Percentiles rank a stretch among this genome's conserved stretches.
Conservation (phyloP, 2,329 filamentous ascomycete species). For the Fusarium tanahbumbuense region DNA sequence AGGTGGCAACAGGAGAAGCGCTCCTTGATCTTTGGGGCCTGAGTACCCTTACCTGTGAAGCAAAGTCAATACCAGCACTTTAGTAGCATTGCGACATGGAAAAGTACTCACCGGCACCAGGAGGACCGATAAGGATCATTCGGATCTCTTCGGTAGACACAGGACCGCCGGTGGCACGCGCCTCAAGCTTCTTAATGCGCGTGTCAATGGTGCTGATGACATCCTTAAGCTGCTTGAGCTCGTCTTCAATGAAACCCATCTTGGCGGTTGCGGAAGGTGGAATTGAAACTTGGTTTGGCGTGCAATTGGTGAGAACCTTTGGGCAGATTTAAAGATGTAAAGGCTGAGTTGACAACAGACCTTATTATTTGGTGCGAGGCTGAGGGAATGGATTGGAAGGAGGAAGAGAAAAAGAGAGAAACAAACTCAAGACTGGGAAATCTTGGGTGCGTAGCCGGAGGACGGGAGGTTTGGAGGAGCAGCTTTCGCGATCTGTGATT, state of each 20-base stretch:
- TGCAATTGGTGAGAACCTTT: slow-evolving; percentile 32
- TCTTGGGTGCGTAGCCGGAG: slow-evolving; percentile 49
- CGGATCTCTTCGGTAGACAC: slow-evolving; percentile 75
- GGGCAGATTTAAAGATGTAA: slow-evolving; percentile 24
- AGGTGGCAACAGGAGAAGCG: slow-evolving; percentile 97
- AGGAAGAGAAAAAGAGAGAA: slow-evolving; percentile 36
- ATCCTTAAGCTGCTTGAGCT: slow-evolving; percentile 86
- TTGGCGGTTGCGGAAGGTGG: slow-evolving; percentile 52
- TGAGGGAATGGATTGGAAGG: slow-evolving; percentile 19
- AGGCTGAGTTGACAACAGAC: slow-evolving; percentile 17
- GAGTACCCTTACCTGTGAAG: slow-evolving; percentile 90
- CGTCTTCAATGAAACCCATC: slow-evolving; percentile 91
- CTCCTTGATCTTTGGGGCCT: slow-evolving; percentile 98
- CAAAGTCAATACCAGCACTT: slow-evolving; percentile 32
- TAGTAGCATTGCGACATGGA: slow-evolving; percentile 6
- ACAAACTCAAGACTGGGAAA: slow-evolving; percentile 45
- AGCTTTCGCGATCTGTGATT: slow-evolving; percentile 44
- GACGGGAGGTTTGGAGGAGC: slow-evolving; percentile 47
- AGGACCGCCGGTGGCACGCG: slow-evolving; percentile 70
- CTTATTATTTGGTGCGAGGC: slow-evolving; percentile 29
- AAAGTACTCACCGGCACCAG: slow-evolving; percentile 83
- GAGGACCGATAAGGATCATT: slow-evolving; percentile 98
- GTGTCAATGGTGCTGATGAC: slow-evolving; percentile 85
- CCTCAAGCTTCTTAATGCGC: slow-evolving; percentile 87
- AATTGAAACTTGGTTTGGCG: slow-evolving; percentile 33